Evolutionary conservation across 1,139 yeast species (phyloP).

Genomic region (Casaregolazyma lundiana): DNA sequence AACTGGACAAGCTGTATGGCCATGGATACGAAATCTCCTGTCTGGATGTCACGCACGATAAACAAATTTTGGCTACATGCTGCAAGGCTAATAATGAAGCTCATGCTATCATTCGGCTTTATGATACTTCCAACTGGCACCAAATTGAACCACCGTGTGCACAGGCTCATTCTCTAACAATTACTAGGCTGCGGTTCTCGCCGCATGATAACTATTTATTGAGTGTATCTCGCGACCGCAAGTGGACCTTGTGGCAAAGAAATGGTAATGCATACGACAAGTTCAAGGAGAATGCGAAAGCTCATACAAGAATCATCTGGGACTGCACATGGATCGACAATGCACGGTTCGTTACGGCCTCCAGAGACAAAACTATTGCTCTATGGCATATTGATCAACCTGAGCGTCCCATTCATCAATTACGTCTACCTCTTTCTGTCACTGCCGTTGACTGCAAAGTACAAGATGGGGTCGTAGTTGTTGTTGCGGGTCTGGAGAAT

Average conservation of each 20-base stretch:
- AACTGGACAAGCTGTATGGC: constrained; percentile 87
- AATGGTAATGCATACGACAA: constrained; percentile 35
- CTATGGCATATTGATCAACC: constrained; percentile 51
- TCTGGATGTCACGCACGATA: constrained; percentile 65
- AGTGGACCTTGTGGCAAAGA: constrained; percentile 71
- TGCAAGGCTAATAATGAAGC: constrained; percentile 79
- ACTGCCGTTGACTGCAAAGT: constrained; percentile 63
- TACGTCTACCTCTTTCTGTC: constrained; percentile 46
- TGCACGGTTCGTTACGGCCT: constrained; percentile 63
- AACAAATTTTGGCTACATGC: constrained; percentile 75
- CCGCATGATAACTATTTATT: constrained; percentile 62
- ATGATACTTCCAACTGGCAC: constrained; percentile 60
- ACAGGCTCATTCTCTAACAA: constrained; percentile 74
- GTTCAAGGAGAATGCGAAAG: constrained; percentile 51
- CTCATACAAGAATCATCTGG: constrained; percentile 92
- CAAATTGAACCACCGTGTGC: constrained; percentile 45
- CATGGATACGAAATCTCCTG: constrained; percentile 94
- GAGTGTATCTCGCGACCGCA: constrained; percentile 89
- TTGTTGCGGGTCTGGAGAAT: constrained; percentile 72
- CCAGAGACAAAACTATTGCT: constrained; percentile 79
- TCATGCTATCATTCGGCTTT: constrained; percentile 82
- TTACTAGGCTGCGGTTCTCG: constrained; percentile 77
- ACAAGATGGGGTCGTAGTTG: constrained; percentile 29
- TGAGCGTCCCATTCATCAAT: constrained; percentile 22
- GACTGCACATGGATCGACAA: constrained; percentile 71